A percentile compares a stretch with the other conserved stretches of the same genome.
These are phyloP conservation scores for Aspergillus caelatus DNA, from an alignment of 2,329 filamentous ascomycete species.

Conservation along the genomic window DNA sequence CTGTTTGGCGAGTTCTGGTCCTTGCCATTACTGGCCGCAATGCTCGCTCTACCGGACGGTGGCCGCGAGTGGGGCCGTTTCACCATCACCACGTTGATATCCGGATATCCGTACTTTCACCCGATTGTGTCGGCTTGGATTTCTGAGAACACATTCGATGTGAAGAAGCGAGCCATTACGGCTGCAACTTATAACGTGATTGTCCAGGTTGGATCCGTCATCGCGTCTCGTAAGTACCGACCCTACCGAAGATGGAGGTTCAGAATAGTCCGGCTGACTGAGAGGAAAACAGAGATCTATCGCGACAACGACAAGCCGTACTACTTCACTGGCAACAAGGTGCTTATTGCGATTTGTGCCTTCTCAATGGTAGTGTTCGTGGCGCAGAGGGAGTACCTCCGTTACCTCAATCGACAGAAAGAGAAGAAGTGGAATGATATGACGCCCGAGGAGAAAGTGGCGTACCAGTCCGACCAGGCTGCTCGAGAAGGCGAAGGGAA, in stretches of 20 bases:
- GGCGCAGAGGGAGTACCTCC: constrained; percentile 49
- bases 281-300: constrained; percentile 49
- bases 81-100: constrained; percentile 53
- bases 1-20: constrained; percentile 56
- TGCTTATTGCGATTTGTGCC: constrained; percentile 55
- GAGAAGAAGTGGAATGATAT: constrained; percentile 51
- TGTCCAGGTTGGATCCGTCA: constrained; percentile 34
- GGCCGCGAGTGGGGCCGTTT: constrained; percentile 55
- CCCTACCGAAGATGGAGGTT: neutral
- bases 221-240: constrained; percentile 29
- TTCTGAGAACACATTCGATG: constrained; percentile 33
- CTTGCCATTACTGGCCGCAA: constrained; percentile 53
- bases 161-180: constrained; percentile 33
- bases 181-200: constrained; percentile 39
- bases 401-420: constrained; percentile 54
- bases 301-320: constrained; percentile 54
- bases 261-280: neutral
- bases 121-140: constrained; percentile 45
- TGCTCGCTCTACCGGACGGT: constrained; percentile 48
- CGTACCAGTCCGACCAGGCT: constrained; percentile 51
- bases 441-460: constrained; percentile 47
- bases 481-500: constrained; percentile 53
- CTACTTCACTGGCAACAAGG: constrained; percentile 58
- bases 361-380: constrained; percentile 53
- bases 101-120: constrained; percentile 59